A percentile compares a stretch with the other conserved stretches of the same genome.
phyloP scores from a whole-genome alignment of 139 green algal species.

The Axilococcus clingmanii region DNA sequence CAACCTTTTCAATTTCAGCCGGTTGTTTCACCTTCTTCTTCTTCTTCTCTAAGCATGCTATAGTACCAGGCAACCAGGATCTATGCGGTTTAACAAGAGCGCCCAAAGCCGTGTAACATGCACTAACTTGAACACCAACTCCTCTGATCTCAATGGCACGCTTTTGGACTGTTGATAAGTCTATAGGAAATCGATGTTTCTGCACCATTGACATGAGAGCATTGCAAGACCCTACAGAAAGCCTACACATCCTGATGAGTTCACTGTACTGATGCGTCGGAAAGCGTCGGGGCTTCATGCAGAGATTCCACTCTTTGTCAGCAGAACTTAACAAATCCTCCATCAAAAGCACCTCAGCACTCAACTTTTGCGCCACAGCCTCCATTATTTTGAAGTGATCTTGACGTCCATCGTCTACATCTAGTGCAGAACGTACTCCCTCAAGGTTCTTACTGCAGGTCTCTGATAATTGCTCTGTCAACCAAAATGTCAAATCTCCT shows the following conservation, averaged over 20 bases:
- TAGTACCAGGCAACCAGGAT: too few species aligned
- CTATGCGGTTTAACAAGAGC: too few species aligned
- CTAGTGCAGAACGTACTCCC: background rate
- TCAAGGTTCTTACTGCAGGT: background rate
- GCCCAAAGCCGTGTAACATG: too few species aligned
- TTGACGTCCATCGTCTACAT: conserved; percentile 16
- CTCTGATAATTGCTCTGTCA: background rate
- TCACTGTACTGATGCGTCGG: conserved; percentile 20
- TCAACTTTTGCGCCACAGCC: background rate
- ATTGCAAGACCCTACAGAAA: too few species aligned
- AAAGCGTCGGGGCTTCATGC: background rate
- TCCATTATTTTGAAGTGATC: background rate
- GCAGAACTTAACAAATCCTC: conserved; percentile 7
- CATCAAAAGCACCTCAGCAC: conserved; percentile 1
- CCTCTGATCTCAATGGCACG: too few species aligned
- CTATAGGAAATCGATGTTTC: too few species aligned
- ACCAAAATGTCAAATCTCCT: background rate
- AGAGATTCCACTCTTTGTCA: background rate
- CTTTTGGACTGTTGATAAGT: too few species aligned
- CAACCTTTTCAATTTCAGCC: too few species aligned
- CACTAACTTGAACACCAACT: too few species aligned
- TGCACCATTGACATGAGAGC: too few species aligned
- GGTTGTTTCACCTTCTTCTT: background rate
- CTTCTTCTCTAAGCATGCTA: background rate
- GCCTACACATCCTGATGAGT: too few species aligned